Evolutionary conservation across 2,329 filamentous ascomycete genomes (phyloP).

Genomic region (Botrytis porri): DNA sequence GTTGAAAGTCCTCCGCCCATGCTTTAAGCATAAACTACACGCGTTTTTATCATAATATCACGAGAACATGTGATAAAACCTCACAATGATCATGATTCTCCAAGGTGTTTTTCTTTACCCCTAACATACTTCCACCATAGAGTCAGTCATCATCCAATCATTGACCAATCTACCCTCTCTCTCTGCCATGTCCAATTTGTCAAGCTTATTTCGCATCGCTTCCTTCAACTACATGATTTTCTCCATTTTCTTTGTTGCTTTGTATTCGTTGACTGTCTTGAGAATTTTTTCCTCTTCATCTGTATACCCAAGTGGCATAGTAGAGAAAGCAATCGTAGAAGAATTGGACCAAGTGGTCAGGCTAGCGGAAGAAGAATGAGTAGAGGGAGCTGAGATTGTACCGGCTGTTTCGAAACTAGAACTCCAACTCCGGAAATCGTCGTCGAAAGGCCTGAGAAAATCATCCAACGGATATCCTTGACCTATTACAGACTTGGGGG

Average conservation of each 20-base stretch:
- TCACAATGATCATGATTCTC: neutral
- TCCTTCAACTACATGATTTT: neutral
- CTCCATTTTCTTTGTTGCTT: neutral
- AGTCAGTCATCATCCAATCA: neutral
- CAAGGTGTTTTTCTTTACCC: neutral
- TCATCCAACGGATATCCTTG: neutral
- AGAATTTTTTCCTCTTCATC: neutral
- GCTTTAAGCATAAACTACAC: neutral
- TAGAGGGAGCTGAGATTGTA: neutral
- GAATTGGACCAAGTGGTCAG: neutral
- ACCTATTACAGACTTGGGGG: neutral
- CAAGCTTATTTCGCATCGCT: neutral
- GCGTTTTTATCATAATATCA: neutral
- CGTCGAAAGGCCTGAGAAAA: neutral
- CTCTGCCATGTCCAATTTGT: neutral
- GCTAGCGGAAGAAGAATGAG: neutral
- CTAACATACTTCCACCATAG: neutral
- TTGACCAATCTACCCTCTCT: neutral
- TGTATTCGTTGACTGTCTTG: neutral
- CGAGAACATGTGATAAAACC: neutral
- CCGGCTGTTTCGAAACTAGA: neutral
- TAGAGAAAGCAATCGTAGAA: neutral
- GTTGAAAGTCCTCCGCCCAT: constrained; percentile 8
- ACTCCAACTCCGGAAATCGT: neutral
- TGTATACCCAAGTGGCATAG: neutral